phyloP scores from a whole-genome alignment of 78 protist genomes.

The Dictyostelium firmibasis region DNA sequence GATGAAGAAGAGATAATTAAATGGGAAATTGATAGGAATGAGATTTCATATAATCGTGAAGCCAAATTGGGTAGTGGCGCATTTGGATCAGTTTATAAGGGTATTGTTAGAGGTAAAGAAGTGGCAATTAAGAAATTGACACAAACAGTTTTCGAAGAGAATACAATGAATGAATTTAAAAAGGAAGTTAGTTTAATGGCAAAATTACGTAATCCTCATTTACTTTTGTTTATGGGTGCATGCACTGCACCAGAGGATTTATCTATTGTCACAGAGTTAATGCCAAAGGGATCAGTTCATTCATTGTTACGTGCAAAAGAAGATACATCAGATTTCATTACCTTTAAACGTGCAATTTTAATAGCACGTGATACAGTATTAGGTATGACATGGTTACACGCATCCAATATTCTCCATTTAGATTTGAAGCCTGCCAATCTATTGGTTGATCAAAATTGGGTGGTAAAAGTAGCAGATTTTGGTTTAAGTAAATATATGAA shows the following conservation, averaged over 20 bases:
- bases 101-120: slow-evolving; percentile 79
- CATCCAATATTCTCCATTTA: slow-evolving; percentile 64
- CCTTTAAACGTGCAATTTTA: slow-evolving; percentile 53
- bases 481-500: slow-evolving; percentile 60
- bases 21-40: slow-evolving; percentile 68
- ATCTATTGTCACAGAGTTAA: slow-evolving; percentile 75
- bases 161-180: slow-evolving; percentile 69
- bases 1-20: slow-evolving; percentile 62
- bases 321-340: slow-evolving; percentile 60
- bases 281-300: slow-evolving; percentile 82
- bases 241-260: slow-evolving; percentile 73
- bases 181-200: slow-evolving; percentile 82
- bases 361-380: slow-evolving; percentile 79
- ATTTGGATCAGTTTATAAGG: slow-evolving; percentile 82
- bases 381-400: slow-evolving; percentile 84
- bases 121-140: slow-evolving; percentile 83
- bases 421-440: slow-evolving; percentile 81
- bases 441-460: slow-evolving; percentile 73
- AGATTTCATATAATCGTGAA: slow-evolving; percentile 44
- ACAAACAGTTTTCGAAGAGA: slow-evolving; percentile 69
- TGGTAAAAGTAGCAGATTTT: slow-evolving; percentile 80
- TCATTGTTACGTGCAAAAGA: slow-evolving; percentile 60
- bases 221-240: slow-evolving; percentile 78
- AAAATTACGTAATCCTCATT: slow-evolving; percentile 68
- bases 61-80: slow-evolving; percentile 76